phyloP scores from a whole-genome alignment of 1,284 basidiomycete species.

The Exobasidium rhododendri region DNA sequence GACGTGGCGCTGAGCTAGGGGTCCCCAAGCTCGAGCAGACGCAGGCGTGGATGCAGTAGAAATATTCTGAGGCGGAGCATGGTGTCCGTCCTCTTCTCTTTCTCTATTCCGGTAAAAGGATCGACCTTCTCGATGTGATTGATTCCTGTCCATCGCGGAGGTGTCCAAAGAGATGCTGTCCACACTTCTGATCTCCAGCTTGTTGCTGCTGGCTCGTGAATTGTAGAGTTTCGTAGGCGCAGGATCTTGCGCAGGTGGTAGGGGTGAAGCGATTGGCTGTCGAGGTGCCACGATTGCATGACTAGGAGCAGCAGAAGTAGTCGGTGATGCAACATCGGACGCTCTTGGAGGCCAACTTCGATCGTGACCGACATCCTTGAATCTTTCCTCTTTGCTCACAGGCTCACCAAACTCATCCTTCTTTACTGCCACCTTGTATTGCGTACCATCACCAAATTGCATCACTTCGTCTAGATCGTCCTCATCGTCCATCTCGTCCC shows the following conservation, averaged over 20 bases:
- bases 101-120: neutral
- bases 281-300: too few species aligned
- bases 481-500: conserved; percentile 53
- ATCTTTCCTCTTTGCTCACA: conserved; percentile 47
- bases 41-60: conserved; percentile 19
- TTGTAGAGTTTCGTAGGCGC: neutral
- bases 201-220: conserved; percentile 3
- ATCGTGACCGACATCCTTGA: conserved; percentile 46
- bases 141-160: neutral
- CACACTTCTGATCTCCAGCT: conserved; percentile 7
- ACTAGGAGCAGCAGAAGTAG: too few species aligned
- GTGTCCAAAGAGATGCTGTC: conserved; percentile 9
- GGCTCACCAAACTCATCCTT: conserved; percentile 25
- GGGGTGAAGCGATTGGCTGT: neutral
- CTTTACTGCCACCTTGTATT: conserved; percentile 44
- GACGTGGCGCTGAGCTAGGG: conserved; percentile 36
- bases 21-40: conserved; percentile 37
- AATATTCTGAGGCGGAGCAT: conserved; percentile 19
- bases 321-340: neutral
- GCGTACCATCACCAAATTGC: conserved; percentile 51
- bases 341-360: conserved; percentile 38
- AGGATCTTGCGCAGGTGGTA: neutral
- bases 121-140: neutral
- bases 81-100: neutral
- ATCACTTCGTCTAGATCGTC: conserved; percentile 48